A percentile compares a stretch with the other conserved stretches of the same genome.
Conservation (phyloP, 1,139 yeast genomes). For the Hanseniaspora sp. region DNA sequence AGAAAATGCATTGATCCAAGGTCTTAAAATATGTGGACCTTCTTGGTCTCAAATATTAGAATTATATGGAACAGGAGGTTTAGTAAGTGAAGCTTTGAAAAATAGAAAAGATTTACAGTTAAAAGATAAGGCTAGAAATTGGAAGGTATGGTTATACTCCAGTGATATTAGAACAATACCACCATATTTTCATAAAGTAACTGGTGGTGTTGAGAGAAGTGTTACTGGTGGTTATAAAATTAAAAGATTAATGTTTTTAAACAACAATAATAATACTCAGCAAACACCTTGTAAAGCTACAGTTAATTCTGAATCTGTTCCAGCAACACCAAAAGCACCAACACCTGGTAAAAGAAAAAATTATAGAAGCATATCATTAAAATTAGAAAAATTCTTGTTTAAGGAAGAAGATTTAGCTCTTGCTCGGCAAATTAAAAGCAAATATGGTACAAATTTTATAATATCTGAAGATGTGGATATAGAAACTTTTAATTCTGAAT, state of each 20-base stretch:
- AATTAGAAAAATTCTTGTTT: slow-evolving; percentile 4
- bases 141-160: slow-evolving; percentile 78
- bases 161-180: slow-evolving; percentile 58
- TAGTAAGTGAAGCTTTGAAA: slow-evolving; percentile 67
- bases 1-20: slow-evolving; percentile 73
- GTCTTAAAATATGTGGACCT: slow-evolving; percentile 72
- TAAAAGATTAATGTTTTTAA: slow-evolving; percentile 11
- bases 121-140: slow-evolving; percentile 89
- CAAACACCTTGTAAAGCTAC: not conserved
- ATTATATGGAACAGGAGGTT: slow-evolving; percentile 85
- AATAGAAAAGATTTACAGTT: slow-evolving; percentile 82
- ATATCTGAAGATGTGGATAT: slow-evolving; percentile 1
- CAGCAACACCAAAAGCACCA: not conserved
- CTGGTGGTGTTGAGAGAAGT: slow-evolving; percentile 64
- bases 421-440: not conserved
- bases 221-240: slow-evolving; percentile 20
- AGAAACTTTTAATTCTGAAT: not conserved
- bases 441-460: not conserved
- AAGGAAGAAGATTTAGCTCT: not conserved
- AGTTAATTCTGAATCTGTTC: not conserved
- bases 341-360: slow-evolving; percentile 1
- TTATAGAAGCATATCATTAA: not conserved
- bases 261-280: not conserved
- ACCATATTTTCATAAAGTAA: slow-evolving; percentile 63
- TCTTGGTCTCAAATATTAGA: slow-evolving; percentile 87